Base-by-base conservation (phyloP, 2,329 filamentous ascomycete genomes). In the Cercospora sesami region DNA sequence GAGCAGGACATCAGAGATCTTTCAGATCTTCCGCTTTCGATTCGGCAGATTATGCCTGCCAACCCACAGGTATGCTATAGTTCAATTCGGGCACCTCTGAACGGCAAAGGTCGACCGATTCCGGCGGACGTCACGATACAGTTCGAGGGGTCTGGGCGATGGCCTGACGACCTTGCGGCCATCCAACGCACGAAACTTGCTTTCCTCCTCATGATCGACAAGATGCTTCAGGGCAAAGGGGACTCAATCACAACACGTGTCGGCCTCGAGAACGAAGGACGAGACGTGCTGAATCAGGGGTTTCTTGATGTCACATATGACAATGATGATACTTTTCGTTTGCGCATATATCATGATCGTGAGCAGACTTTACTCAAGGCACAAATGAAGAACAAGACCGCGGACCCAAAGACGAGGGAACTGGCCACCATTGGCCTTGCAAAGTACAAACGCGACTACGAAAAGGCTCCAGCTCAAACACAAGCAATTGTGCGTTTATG, bases 181-280 rank as follows among this genome's bases (percentile, higher is more conserved):
- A 97, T 98, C 65, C 95, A 99, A 78, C 89, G 93, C 75, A 94
- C 93, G 12, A 99, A 99, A 80, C 87, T 96, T 45, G 95, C 96
- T 3, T 96, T 99, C 77, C 84, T 92, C 9, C 79, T 90, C 8
- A 90, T 88, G 74, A 89, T 97, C 66, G 88, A 89, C 60, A 88
- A 90, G 62, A 85, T 95, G 4, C 81, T 97, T 3, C 87, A 89
- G 73, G 84, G 87, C 18, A 80, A 84, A 2, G 87, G 89, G 45
- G 83, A 86, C 8, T 84, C 83, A 51, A 84, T 93, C 48, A 86
- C 83, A 30, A 89, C 89, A 6, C 88, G 89, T 57, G 82, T 98
- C 12, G 94, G 95, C 0, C 83, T 97, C 16, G 95, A 98, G 75
- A 93, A 95, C 70, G 84, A 86, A 66, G 84, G 85, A 10, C 83